Base-by-base conservation (phyloP, 176 grass and related monocot species). In the Triticum turgidum region DNA sequence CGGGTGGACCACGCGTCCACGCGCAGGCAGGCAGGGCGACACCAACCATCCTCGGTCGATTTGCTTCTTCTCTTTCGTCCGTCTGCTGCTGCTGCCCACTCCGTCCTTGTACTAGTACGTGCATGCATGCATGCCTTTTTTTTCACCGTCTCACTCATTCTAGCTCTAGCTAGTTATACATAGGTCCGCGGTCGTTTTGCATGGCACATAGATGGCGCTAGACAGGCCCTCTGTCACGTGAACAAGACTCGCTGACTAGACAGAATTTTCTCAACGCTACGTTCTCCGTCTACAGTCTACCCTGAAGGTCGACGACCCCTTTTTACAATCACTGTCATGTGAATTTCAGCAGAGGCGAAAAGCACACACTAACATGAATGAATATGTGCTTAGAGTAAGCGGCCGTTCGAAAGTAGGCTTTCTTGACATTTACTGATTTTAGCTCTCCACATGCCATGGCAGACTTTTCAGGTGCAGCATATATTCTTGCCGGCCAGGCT, bases 1-100 rank as follows among this genome's bases (percentile, higher is more conserved):
- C 12, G 45, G 12, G 13, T 77, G 86, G 86, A 77, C 86, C 86
- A 88, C 61, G 69, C 30, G 30, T 30, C 30, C 30, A 30, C 30
- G 30, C 30, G 30, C 30, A 30, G 30, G 30, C 42, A 42, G 6
- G 59, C 76, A 47, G 18, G 44, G 13, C 45, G 3, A 13, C 45
- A 47, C 45, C 45, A 47, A 49, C 51, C 0, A 63, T 72, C 64
- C 65, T 33, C 33, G 33, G 33, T 34, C 33, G 33, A 34, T 34
- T 34, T 34, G 33, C 33, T 34, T 34, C 33, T 34, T 34, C 33
- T 34, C 33, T 34, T 34, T 34, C 33, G 33, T 34, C 33, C 33
- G 33, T 34, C 33, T 34, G 33, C 33, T 34, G 33, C 33, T 34
- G 33, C 33, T 34, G 42, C 10, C 42, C 42, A 45, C 42, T 3